A percentile compares a stretch with the other conserved stretches of the same genome.
phyloP scores from a whole-genome alignment of 2,329 filamentous ascomycete genomes.

The Fusarium cyanostomum region DNA sequence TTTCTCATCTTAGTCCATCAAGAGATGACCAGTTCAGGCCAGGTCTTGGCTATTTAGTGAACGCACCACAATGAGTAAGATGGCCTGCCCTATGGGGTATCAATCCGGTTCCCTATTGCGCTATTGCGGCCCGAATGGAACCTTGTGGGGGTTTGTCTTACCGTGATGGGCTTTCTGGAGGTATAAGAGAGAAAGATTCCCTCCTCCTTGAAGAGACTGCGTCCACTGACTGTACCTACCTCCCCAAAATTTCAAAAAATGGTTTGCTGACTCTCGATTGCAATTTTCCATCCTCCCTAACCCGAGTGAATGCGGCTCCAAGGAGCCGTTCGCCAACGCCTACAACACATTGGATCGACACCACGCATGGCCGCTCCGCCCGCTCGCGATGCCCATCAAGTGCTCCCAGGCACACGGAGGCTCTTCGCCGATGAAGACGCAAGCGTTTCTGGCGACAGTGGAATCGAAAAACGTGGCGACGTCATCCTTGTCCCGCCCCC shows the following conservation, averaged over 20 bases:
- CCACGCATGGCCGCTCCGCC: slow-evolving; percentile 35
- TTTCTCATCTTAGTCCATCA: no score
- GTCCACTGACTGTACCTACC: background rate
- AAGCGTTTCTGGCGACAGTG: slow-evolving; percentile 39
- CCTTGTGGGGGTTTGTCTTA: background rate
- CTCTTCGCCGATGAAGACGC: slow-evolving; percentile 42
- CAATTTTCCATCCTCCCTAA: slow-evolving; percentile 32
- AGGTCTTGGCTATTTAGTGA: no score
- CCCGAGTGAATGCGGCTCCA: slow-evolving; percentile 34
- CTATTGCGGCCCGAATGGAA: slow-evolving; percentile 36
- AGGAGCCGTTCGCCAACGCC: slow-evolving; percentile 31
- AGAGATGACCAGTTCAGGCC: no score
- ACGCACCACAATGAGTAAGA: slow-evolving; percentile 31
- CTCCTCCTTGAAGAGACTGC: background rate
- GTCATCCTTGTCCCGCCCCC: slow-evolving; percentile 64
- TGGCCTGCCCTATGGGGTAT: slow-evolving; percentile 23
- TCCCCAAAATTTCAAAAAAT: slow-evolving; percentile 25
- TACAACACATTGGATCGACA: slow-evolving; percentile 10
- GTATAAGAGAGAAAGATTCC: slow-evolving; percentile 20
- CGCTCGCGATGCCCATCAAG: slow-evolving; percentile 33
- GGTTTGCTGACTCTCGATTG: slow-evolving; percentile 34
- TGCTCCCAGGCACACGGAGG: slow-evolving; percentile 45
- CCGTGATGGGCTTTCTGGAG: slow-evolving; percentile 1
- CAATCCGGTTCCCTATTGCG: slow-evolving; percentile 32
- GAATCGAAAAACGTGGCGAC: slow-evolving; percentile 49